Evolutionary conservation across 148 eudicot genomes (phyloP), one percentile per base, ranked within the genome.

Genomic region (Bassia scoparia): DNA sequence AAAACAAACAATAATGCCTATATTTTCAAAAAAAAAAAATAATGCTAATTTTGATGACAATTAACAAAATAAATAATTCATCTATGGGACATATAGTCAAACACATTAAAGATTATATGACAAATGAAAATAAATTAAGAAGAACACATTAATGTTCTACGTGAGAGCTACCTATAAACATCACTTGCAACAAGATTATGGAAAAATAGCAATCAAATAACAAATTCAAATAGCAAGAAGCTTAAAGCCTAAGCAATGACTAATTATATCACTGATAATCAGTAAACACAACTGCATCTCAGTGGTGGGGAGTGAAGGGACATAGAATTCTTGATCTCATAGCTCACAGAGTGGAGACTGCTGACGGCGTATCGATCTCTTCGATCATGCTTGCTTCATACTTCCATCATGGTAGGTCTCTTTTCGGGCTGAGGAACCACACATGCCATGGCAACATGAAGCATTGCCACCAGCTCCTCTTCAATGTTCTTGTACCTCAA

Each of bases 401-500:
- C 96, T 70, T 88, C 81, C 50, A 77, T 61, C 98, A 94, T 91
- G 1, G 79, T 81, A 3, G 98, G 98, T 86, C 98, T 88, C 73
- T 94, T 89, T 64, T 91, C 98, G 0, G 98, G 93, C 76, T 64
- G 81, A 26, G 83, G 66, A 56, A 74, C 88, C 29, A 87, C 92
- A 64, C 98, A 94, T 33, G 90, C 96, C 95, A 94, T 88, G 2
- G 86, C 98, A n/a, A 94, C 88, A 70, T 94, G 97, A 23, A 94
- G 86, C 90, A 89, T 88, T 5, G 93, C 76, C 52, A 94, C 96
- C 26, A 94, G 81, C 77, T 94, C 98, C 77, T 94, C 97, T 77
- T 94, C 97, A 6, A 94, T 94, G 81, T 91, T 89, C 85, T 94
- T 94, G 77, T 94, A 94, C 91, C 98, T 94, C 77, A 91, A 44